A percentile compares a stretch with the other conserved stretches of the same genome.
These are phyloP conservation scores for Micractinium conductrix DNA, from an alignment of 139 green algal genomes.

Conservation along the genomic window DNA sequence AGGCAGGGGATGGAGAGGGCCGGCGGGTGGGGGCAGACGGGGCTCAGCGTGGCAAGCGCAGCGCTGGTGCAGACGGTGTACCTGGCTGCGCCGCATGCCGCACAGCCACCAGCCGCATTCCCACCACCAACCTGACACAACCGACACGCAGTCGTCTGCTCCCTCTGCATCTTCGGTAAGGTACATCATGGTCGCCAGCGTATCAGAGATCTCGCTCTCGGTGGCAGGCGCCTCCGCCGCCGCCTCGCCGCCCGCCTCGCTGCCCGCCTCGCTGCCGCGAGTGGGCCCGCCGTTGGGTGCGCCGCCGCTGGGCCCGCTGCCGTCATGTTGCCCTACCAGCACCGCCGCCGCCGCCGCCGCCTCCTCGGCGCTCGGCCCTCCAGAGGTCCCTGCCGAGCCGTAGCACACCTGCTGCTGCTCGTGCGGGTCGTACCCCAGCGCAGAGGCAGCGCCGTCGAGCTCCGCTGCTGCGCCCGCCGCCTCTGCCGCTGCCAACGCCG, in stretches of 20 bases:
- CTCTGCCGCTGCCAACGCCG: neutral
- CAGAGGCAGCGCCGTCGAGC: too few relatives aligned
- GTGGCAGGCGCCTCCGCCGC: neutral
- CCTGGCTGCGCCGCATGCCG: neutral
- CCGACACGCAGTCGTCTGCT: constrained; percentile 36
- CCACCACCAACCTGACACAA: constrained; percentile 37
- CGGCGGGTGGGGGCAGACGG: too few relatives aligned
- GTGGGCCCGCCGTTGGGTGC: neutral
- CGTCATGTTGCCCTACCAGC: neutral
- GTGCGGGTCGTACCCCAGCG: neutral
- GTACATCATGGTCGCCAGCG: constrained; percentile 36
- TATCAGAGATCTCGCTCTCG: neutral
- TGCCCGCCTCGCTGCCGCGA: neutral
- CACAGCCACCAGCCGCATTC: too few relatives aligned
- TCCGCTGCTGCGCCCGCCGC: neutral
- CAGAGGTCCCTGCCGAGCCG: neutral
- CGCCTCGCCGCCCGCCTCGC: neutral
- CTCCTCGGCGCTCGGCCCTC: neutral
- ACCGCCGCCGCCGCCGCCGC: neutral
- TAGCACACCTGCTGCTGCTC: neutral
- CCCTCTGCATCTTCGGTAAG: constrained; percentile 35
- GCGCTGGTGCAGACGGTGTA: too few relatives aligned
- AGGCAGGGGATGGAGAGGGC: neutral
- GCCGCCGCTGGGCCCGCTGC: neutral
- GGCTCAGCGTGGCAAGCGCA: too few relatives aligned